Conservation (phyloP, 345 rosid genomes). For the Brassica nigra region DNA sequence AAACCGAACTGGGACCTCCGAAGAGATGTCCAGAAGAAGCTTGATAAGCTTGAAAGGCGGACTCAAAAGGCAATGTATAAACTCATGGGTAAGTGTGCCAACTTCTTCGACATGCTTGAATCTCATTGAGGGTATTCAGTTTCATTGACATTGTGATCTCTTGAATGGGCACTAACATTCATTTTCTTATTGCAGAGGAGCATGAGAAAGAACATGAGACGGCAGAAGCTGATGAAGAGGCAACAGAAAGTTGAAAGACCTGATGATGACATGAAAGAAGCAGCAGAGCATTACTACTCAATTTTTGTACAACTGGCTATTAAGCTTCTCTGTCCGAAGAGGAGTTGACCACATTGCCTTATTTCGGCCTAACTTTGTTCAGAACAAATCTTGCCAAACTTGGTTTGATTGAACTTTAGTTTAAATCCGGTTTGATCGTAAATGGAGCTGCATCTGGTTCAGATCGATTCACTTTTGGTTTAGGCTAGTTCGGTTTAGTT, state of each 20-base stretch:
- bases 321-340: no score
- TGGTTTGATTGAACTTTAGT: not conserved
- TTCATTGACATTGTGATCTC: not conserved
- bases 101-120: not conserved
- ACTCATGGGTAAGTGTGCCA: conserved; percentile 69
- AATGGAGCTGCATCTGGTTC: not conserved
- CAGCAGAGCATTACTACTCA: not conserved
- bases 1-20: conserved; percentile 96
- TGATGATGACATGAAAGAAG: conserved; percentile 1
- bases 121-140: not conserved
- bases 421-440: not conserved
- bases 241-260: conserved; percentile 36
- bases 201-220: conserved; percentile 61
- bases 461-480: no score
- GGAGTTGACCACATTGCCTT: no score
- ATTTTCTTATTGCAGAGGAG: conserved; percentile 55
- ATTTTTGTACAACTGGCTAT: no score
- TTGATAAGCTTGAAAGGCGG: conserved; percentile 90
- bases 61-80: conserved; percentile 76
- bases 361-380: no score
- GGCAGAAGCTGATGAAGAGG: conserved; percentile 48
- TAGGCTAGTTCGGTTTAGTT: no score
- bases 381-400: not conserved
- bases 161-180: conserved; percentile 11
- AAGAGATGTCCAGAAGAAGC: conserved; percentile 94